phyloP scores from a whole-genome alignment of 306 rosid genomes.

The cucumber (Cucumis sativus) region DNA sequence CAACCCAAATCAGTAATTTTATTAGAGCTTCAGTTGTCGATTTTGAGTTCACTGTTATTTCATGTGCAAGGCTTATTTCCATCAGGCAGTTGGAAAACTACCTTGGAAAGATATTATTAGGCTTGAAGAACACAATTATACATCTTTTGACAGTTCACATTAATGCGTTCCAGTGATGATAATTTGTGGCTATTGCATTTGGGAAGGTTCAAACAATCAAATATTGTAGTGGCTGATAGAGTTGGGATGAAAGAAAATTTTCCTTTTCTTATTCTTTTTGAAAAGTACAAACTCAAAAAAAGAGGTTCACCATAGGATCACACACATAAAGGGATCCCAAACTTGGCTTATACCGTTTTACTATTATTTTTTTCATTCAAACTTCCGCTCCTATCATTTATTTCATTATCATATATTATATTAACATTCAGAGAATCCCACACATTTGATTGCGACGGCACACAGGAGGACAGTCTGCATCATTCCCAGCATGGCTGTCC shows the following conservation, averaged over 20 bases:
- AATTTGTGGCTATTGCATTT: background rate
- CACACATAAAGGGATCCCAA: no score
- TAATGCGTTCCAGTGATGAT: background rate
- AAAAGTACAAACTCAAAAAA: no score
- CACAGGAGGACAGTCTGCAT: no score
- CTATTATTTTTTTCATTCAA: no score
- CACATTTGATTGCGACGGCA: no score
- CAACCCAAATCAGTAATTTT: background rate
- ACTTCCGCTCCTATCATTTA: no score
- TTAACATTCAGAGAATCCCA: no score
- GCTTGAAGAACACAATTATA: background rate
- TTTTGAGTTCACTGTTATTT: background rate
- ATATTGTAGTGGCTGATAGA: background rate
- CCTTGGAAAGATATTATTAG: background rate
- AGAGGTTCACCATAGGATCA: no score
- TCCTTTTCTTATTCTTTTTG: no score
- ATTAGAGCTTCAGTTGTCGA: background rate
- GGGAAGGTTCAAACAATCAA: background rate
- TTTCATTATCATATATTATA: no score
- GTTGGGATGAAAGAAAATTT: no score
- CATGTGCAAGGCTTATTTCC: background rate
- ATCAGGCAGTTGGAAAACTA: background rate
- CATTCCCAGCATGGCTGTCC: background rate
- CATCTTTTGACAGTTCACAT: background rate
- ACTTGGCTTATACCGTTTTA: no score